Evolutionary conservation across 805 yeast genomes (phyloP).

Genomic region (Priceomyces melissophilus): DNA sequence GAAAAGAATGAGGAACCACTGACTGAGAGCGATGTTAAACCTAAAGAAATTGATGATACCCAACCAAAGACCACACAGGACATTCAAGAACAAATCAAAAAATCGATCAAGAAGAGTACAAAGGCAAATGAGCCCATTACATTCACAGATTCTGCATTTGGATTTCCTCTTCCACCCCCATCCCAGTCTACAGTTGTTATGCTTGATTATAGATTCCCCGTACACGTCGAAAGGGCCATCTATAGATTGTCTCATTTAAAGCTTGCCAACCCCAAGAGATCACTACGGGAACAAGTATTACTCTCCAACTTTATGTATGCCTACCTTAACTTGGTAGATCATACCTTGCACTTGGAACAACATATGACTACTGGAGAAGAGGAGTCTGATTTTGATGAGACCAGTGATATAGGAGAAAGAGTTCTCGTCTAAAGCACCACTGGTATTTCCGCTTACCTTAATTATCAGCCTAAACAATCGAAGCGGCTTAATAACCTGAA

Average conservation of each 20-base stretch:
- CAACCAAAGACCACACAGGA: constrained; percentile 32
- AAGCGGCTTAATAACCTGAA: no score
- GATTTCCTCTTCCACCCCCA: constrained; percentile 81
- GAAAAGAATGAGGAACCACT: background rate
- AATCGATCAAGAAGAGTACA: constrained; percentile 39
- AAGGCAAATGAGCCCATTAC: constrained; percentile 45
- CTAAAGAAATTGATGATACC: constrained; percentile 16
- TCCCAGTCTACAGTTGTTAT: constrained; percentile 72
- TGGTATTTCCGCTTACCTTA: no score
- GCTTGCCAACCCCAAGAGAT: constrained; percentile 89
- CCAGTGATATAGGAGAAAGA: no score
- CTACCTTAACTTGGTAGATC: constrained; percentile 90
- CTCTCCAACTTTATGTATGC: constrained; percentile 97
- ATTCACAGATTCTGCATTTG: constrained; percentile 76
- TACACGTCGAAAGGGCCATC: constrained; percentile 94
- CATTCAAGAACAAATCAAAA: constrained; percentile 42
- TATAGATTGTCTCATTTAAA: constrained; percentile 90
- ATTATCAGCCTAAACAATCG: no score
- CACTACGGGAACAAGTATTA: constrained; percentile 86
- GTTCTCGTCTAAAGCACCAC: no score
- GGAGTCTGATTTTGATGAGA: background rate
- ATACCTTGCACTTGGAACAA: constrained; percentile 71
- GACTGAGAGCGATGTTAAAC: background rate
- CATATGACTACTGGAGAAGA: constrained; percentile 18
- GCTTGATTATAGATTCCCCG: constrained; percentile 84